These are phyloP conservation scores for Pilobolus umbonatus DNA, from an alignment of 192 early-diverging fungal genomes.

Conservation along the genomic window DNA sequence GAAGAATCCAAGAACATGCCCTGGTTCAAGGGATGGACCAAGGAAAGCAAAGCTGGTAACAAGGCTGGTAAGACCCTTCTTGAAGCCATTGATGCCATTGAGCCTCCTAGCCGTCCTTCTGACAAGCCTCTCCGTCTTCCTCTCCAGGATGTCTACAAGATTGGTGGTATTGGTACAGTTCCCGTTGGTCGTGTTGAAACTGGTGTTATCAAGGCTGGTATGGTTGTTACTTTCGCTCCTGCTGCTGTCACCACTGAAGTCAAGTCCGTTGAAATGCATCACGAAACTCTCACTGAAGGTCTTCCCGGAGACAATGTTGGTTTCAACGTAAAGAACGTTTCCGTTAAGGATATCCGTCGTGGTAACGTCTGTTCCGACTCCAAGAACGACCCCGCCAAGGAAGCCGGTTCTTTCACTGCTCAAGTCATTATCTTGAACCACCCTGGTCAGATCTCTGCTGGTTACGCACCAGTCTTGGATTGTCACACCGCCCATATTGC, in stretches of 20 bases:
- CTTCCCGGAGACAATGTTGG: slow-evolving; percentile 96
- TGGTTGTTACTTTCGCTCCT: slow-evolving; percentile 13
- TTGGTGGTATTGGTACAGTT: slow-evolving; percentile 97
- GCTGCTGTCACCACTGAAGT: slow-evolving; percentile 70
- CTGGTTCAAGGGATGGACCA: slow-evolving; percentile 98
- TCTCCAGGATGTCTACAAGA: slow-evolving; percentile 98
- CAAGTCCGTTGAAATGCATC: slow-evolving; percentile 98
- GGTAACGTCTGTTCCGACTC: slow-evolving; percentile 94
- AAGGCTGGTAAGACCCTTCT: slow-evolving; percentile 80
- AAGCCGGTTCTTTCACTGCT: slow-evolving; percentile 83
- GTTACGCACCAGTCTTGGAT: slow-evolving; percentile 94
- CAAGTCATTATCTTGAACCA: slow-evolving; percentile 97
- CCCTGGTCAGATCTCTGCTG: slow-evolving; percentile 91
- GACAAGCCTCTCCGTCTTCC: slow-evolving; percentile 97
- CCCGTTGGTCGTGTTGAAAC: slow-evolving; percentile 97
- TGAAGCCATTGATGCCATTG: slow-evolving; percentile 92
- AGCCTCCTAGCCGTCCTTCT: slow-evolving; percentile 83
- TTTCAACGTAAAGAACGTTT: slow-evolving; percentile 99
- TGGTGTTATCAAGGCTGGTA: slow-evolving; percentile 74
- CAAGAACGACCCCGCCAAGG: slow-evolving; percentile 97
- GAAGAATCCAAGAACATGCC: slow-evolving; percentile 90
- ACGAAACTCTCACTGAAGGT: slow-evolving; percentile 85
- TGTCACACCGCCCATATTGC: slow-evolving; percentile 98
- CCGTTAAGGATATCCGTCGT: slow-evolving; percentile 96
- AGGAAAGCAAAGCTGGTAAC: slow-evolving; percentile 77